Conservation (phyloP, 495 filamentous ascomycete genomes). For the Aspergillus ellipticus region DNA sequence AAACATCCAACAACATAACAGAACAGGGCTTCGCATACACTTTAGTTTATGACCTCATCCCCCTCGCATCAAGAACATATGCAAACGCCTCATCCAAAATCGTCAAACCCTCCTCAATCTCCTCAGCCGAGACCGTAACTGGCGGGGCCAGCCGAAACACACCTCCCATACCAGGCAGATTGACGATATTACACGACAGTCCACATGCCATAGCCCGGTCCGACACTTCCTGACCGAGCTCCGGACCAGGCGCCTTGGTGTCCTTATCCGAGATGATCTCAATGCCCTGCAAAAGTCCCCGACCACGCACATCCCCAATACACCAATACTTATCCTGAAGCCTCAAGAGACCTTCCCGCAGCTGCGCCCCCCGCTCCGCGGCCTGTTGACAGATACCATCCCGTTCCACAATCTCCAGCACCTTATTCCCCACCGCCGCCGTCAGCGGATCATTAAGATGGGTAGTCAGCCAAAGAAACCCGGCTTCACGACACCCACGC, state of each 20-base stretch:
- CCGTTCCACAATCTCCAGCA: conserved; percentile 51
- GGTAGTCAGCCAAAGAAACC: conserved; percentile 31
- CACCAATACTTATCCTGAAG: conserved; percentile 47
- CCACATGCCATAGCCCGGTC: conserved; percentile 45
- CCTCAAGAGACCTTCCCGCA: conserved; percentile 38
- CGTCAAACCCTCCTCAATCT: conserved; percentile 45
- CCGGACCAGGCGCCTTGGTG: conserved; percentile 39
- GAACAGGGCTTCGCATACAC: too few species aligned
- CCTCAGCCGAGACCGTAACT: conserved; percentile 47
- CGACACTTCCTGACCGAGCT: conserved; percentile 44
- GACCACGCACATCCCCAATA: conserved; percentile 54
- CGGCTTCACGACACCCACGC: conserved; percentile 25
- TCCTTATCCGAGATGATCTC: conserved; percentile 47
- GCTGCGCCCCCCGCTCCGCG: conserved; percentile 32
- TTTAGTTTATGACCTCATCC: too few species aligned
- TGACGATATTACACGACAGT: conserved; percentile 51
- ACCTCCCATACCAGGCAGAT: conserved; percentile 48
- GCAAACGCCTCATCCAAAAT: conserved; percentile 47
- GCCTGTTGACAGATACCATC: conserved; percentile 43
- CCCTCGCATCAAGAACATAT: conserved; percentile 16
- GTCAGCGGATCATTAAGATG: conserved; percentile 54
- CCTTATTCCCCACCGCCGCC: conserved; percentile 52
- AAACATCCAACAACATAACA: too few species aligned
- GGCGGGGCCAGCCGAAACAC: conserved; percentile 56
- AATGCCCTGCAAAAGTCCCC: conserved; percentile 50